Conservation (phyloP, 768 basidiomycete species). For the Stropharia rugosoannulata region DNA sequence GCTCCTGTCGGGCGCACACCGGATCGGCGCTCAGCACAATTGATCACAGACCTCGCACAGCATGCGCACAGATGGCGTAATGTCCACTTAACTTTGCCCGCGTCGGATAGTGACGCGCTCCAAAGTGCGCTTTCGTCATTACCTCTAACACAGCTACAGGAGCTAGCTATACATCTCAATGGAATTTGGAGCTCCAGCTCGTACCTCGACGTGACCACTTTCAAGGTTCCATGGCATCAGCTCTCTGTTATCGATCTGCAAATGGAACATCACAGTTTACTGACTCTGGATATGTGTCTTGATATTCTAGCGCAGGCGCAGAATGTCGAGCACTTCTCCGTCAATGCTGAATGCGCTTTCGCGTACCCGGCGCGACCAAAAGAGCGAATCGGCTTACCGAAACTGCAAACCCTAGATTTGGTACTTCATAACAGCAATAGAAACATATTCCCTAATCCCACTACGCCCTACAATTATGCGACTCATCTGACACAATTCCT, state of each 20-base stretch:
- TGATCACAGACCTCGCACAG: constrained; percentile 28
- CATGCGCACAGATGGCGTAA: constrained; percentile 37
- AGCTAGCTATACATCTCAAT: constrained; percentile 29
- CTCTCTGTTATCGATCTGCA: constrained; percentile 36
- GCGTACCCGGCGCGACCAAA: constrained; percentile 1
- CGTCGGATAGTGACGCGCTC: constrained; percentile 22
- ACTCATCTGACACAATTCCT: constrained; percentile 30
- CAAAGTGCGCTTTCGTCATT: constrained; percentile 18
- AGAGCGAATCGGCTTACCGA: constrained; percentile 23
- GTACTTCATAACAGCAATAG: constrained; percentile 25
- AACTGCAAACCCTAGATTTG: constrained; percentile 31
- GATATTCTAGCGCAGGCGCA: constrained; percentile 30
- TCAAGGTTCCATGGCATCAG: constrained; percentile 39
- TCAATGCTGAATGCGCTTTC: constrained; percentile 32
- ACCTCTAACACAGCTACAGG: constrained; percentile 27
- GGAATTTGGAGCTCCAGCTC: constrained; percentile 20
- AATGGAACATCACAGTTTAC: constrained; percentile 28
- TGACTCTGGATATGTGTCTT: constrained; percentile 35
- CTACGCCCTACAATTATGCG: constrained; percentile 15
- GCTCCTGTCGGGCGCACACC: constrained; percentile 15
- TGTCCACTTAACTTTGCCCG: constrained; percentile 33
- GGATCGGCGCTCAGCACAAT: constrained; percentile 22
- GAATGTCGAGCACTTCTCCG: constrained; percentile 29
- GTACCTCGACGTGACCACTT: constrained; percentile 21
- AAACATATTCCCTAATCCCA: neutral